A percentile compares a stretch with the other conserved stretches of the same genome.
phyloP scores from a whole-genome alignment of 2,329 filamentous ascomycete species.

The Amphichorda felina region DNA sequence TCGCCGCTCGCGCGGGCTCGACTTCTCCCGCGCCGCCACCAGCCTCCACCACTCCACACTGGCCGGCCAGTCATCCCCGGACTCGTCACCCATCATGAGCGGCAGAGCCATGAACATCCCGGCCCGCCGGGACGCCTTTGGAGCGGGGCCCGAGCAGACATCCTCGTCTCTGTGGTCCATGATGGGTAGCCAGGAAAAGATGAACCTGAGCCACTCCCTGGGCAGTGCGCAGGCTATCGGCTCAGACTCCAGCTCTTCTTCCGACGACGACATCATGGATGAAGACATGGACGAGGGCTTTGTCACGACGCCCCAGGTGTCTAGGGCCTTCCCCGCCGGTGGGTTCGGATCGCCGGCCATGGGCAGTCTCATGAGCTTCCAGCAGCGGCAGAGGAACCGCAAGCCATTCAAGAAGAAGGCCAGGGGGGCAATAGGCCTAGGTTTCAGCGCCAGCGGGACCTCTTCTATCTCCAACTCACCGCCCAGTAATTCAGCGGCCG shows the following conservation, averaged over 20 bases:
- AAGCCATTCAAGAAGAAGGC: constrained; percentile 40
- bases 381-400: constrained; percentile 59
- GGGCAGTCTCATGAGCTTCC: constrained; percentile 73
- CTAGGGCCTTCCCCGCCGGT: constrained; percentile 36
- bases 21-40: constrained; percentile 87
- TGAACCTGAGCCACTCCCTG: constrained; percentile 63
- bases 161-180: constrained; percentile 62
- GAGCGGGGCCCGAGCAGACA: constrained; percentile 40
- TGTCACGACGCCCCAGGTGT: constrained; percentile 69
- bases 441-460: constrained; percentile 35
- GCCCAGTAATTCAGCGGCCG: constrained; percentile 37
- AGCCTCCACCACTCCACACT: constrained; percentile 93
- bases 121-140: constrained; percentile 34
- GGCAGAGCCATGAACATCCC: constrained; percentile 54
- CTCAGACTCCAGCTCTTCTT: constrained; percentile 66
- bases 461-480: constrained; percentile 59
- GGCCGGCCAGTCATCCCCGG: constrained; percentile 76
- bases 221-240: constrained; percentile 61
- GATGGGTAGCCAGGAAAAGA: constrained; percentile 57
- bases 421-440: constrained; percentile 35
- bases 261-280: constrained; percentile 59
- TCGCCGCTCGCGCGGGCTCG: constrained; percentile 76
- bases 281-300: constrained; percentile 72
- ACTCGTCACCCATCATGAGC: constrained; percentile 78
- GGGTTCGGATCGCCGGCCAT: constrained; percentile 59